Base-by-base conservation (phyloP, 2,329 filamentous ascomycete genomes). In the Talaromyces sp. region DNA sequence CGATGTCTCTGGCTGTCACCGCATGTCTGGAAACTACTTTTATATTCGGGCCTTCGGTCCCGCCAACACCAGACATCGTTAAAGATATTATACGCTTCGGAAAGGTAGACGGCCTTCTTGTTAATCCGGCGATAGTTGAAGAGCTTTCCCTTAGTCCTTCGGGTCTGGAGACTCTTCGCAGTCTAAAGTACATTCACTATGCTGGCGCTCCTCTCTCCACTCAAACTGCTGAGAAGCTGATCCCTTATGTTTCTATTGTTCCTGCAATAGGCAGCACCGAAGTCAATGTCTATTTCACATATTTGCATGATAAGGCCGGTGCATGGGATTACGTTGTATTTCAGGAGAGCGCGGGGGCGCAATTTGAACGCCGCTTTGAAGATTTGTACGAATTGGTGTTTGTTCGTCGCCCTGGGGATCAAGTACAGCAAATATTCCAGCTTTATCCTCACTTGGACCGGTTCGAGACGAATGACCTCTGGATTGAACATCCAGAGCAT, bases 191-290 rank as follows among this genome's bases (percentile, higher is more conserved):
- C 16, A 36, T 66, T 6, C 53, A 52, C 9, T 66, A 62, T 27
- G 51, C 52, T 9, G 64, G 64, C 4, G 63, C 64, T 7, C 57
- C 66, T 16, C 61, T 71, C 0, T 56, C 62, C 6, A 39, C 52
- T 2, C 65, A 60, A 49, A 60, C 62, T 3, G 66, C 61, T 17
- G 52, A 68, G 19, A 55, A 66, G 10, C 54, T 69, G 0, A n/a
- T 39, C 0, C 42, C 53, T 3, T 19, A 63, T 43, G 49, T 49
- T 10, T 45, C 40, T 8, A 13, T 62, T 2, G 55, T 60, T 14
- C 59, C 64, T 3, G 53, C 54, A 4, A 53, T 70, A 16, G 65
- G 64, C 16, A 65, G 58, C 37, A 65, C 62, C 9, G 64, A 65
- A 33, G 33, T 48, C 8, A 57, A 60, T 3, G 48, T 47, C 7